These are phyloP conservation scores for Tuber melanosporum DNA, from an alignment of 495 filamentous ascomycete genomes.

Conservation along the genomic window DNA sequence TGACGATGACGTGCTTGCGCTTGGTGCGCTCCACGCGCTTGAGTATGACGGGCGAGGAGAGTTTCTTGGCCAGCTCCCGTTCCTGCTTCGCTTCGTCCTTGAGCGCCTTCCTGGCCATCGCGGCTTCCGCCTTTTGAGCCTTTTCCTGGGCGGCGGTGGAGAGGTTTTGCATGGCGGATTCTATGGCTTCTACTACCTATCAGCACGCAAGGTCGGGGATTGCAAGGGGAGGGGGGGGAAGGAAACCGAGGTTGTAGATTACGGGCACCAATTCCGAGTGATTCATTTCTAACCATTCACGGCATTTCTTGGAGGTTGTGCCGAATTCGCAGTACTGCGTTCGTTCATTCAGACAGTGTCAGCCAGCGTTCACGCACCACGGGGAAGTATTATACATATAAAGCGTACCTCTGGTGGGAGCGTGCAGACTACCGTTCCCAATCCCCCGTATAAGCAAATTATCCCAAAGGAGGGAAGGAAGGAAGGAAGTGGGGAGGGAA, in stretches of 20 bases:
- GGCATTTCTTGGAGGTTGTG: slow-evolving; percentile 94
- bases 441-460: slow-evolving; percentile 30
- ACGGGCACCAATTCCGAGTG: slow-evolving; percentile 64
- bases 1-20: slow-evolving; percentile 86
- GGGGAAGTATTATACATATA: neutral
- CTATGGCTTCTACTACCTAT: slow-evolving; percentile 61
- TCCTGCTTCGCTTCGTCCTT: slow-evolving; percentile 94
- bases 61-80: slow-evolving; percentile 65
- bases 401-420: slow-evolving; percentile 79
- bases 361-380: neutral
- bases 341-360: neutral
- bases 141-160: slow-evolving; percentile 84
- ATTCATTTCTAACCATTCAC: slow-evolving; percentile 80
- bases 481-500: slow-evolving; percentile 20
- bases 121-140: slow-evolving; percentile 47
- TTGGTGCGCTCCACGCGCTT: slow-evolving; percentile 98
- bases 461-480: neutral
- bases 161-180: slow-evolving; percentile 73
- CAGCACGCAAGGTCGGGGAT: slow-evolving; percentile 6
- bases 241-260: slow-evolving; percentile 76
- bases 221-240: slow-evolving; percentile 6
- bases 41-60: slow-evolving; percentile 73
- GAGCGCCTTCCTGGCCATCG: slow-evolving; percentile 71
- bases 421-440: slow-evolving; percentile 62
- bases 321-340: slow-evolving; percentile 95